Percentiles rank a stretch among this genome's conserved stretches.
Evolutionary conservation across 805 yeast species (phyloP).

Genomic region (Suhomyces faveliae): DNA sequence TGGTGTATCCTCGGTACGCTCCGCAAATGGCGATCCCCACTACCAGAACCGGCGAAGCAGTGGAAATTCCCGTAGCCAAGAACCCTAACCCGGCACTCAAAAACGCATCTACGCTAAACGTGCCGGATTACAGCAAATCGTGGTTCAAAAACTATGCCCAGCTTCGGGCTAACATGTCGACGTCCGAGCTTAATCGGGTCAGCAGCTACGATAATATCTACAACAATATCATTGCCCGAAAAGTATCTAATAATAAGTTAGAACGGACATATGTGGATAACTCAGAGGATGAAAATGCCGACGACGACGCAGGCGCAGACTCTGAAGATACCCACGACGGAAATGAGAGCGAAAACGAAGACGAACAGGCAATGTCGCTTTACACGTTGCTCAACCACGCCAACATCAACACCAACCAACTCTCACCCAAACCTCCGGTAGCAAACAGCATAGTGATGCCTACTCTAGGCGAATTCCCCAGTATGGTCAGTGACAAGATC

Average conservation of each 20-base stretch:
- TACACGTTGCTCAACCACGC: slow-evolving; percentile 51
- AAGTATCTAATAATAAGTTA: slow-evolving; percentile 15
- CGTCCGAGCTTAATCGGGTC: slow-evolving; percentile 17
- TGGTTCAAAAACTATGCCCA: slow-evolving; percentile 34
- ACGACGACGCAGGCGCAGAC: slow-evolving; percentile 4
- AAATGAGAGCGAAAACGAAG: slow-evolving; percentile 49
- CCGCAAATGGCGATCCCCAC: slow-evolving; percentile 77
- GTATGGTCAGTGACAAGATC: slow-evolving; percentile 31
- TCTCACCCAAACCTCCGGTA: slow-evolving; percentile 9
- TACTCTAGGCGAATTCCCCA: slow-evolving; percentile 43
- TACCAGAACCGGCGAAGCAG: slow-evolving; percentile 72
- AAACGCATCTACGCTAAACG: neutral
- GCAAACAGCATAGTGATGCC: slow-evolving; percentile 31
- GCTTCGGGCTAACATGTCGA: slow-evolving; percentile 15
- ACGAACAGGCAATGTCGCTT: slow-evolving; percentile 67
- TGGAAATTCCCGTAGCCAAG: slow-evolving; percentile 59
- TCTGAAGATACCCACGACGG: slow-evolving; percentile 17
- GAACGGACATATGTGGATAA: too few species aligned
- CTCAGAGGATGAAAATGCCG: too few species aligned
- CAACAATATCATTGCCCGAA: slow-evolving; percentile 20
- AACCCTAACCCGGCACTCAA: slow-evolving; percentile 9
- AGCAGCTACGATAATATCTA: slow-evolving; percentile 30
- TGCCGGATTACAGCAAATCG: slow-evolving; percentile 7
- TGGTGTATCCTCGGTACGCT: slow-evolving; percentile 25
- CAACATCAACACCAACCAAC: slow-evolving; percentile 5